phyloP scores from a whole-genome alignment of 2,329 filamentous ascomycete genomes.

The Fonsecaea nubica region DNA sequence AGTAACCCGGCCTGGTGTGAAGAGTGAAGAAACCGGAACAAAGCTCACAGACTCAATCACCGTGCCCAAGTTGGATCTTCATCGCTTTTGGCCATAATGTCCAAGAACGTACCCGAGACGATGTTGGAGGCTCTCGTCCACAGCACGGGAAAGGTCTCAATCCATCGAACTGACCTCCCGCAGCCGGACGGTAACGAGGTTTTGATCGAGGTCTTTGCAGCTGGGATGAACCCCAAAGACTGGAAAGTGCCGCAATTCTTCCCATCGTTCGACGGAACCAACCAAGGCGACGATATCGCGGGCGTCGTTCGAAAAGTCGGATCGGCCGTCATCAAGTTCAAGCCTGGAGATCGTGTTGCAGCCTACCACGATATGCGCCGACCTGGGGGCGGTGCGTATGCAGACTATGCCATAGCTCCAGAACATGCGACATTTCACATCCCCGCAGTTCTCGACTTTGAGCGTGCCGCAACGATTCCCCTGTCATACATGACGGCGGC shows the following conservation, averaged over 20 bases:
- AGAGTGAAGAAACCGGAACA: too few species aligned
- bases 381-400: constrained; percentile 59
- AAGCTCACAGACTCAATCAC: too few species aligned
- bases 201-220: constrained; percentile 18
- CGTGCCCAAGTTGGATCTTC: too few species aligned
- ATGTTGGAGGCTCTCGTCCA: too few species aligned
- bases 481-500: constrained; percentile 27
- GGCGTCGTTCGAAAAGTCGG: constrained; percentile 42
- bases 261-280: not conserved
- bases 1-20: too few species aligned
- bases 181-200: constrained; percentile 16
- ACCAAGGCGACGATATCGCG: constrained; percentile 41
- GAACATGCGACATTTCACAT: constrained; percentile 62
- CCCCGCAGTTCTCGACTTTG: constrained; percentile 57
- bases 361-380: constrained; percentile 52
- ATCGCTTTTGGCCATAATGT: too few species aligned
- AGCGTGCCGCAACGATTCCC: constrained; percentile 49
- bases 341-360: constrained; percentile 47
- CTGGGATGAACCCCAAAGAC: constrained; percentile 54
- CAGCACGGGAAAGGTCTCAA: too few species aligned
- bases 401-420: constrained; percentile 63
- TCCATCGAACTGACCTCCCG: too few species aligned
- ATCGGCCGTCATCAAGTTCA: constrained; percentile 21
- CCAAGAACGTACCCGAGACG: too few species aligned
- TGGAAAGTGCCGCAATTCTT: constrained; percentile 45